Conservation (phyloP, 345 rosid genomes). For the Sapria himalayana region DNA sequence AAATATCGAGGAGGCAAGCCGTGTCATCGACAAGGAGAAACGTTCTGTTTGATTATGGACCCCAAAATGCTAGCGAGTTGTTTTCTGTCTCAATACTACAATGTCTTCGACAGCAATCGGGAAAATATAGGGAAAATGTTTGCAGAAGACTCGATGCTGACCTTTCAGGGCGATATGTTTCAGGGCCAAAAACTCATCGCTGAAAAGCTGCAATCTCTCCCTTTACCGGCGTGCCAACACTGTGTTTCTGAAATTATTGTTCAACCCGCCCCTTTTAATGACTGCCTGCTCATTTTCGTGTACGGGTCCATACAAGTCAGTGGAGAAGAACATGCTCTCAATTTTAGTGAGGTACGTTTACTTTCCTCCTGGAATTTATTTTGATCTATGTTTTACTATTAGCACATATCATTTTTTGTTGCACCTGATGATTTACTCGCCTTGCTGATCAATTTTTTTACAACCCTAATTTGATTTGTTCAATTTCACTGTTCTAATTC, state of each 20-base stretch:
- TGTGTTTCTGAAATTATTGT: slow-evolving; percentile 68
- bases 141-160: slow-evolving; percentile 73
- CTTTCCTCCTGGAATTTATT: no score
- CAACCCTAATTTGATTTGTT: no score
- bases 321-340: slow-evolving; percentile 84
- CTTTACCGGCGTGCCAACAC: slow-evolving; percentile 91
- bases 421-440: no score
- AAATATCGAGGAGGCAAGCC: no score
- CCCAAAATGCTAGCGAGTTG: slow-evolving; percentile 67
- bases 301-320: slow-evolving; percentile 77
- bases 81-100: slow-evolving; percentile 79
- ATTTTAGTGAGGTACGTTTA: slow-evolving; percentile 66
- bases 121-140: slow-evolving; percentile 40
- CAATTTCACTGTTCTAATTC: no score
- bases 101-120: slow-evolving; percentile 64
- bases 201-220: slow-evolving; percentile 58
- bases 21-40: no score
- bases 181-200: slow-evolving; percentile 65
- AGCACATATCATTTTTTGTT: no score
- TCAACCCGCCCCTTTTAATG: slow-evolving; percentile 92
- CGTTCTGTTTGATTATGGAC: no score
- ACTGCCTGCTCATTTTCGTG: slow-evolving; percentile 87
- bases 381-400: no score
- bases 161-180: slow-evolving; percentile 91
- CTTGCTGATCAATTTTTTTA: no score